Evolutionary conservation across 2,329 filamentous ascomycete genomes (phyloP), one percentile per base, ranked within the genome.

Genomic region (Hymenoscyphus repandus): DNA sequence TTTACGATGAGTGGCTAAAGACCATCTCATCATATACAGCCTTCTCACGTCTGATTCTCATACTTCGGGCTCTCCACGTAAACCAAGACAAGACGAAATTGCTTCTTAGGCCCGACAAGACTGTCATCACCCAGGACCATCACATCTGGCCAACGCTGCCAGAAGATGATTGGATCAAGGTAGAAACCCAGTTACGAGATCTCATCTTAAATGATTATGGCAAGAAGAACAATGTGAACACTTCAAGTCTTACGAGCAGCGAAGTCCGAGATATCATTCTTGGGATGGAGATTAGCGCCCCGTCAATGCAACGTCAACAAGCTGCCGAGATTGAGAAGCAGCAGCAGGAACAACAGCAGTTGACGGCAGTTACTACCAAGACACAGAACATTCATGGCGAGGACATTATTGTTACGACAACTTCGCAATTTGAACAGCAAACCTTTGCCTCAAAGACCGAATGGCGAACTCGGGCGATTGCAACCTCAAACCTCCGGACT

Each of bases 211-310:
- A 97, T 61, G 93, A 99, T 68, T 99, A 99, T 67, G 93, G 93
- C 66, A 99, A 97, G 81, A 99, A 99, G 80, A 99, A 99, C 76
- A 99, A 97, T 62, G 93, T 99, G 74, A 99, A 99, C 63, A 92
- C 93, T 11, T 95, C 95, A 13, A 96, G 90, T 68, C 77, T 99
- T 71, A 99, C 93, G 1, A 96, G 84, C 67, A 96, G 88, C 63
- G 93, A 99, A 80, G 93, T 99, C 45, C 85, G 93, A 62, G 93
- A 99, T 66, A 97, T 99, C 64, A 99, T 99, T 62, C 73, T 99
- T 57, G 93, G 93, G 79, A 99, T 99, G 95, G 95, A 99, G 69
- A 99, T 99, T 52, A 96, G 90, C 53, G 95, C 93, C 27, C 93
- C 93, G 20, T 97, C 92, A 1, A 87, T 99, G 84, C 93, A 99